phyloP scores from a whole-genome alignment of 345 rosid species.

The Lepidium didymum region DNA sequence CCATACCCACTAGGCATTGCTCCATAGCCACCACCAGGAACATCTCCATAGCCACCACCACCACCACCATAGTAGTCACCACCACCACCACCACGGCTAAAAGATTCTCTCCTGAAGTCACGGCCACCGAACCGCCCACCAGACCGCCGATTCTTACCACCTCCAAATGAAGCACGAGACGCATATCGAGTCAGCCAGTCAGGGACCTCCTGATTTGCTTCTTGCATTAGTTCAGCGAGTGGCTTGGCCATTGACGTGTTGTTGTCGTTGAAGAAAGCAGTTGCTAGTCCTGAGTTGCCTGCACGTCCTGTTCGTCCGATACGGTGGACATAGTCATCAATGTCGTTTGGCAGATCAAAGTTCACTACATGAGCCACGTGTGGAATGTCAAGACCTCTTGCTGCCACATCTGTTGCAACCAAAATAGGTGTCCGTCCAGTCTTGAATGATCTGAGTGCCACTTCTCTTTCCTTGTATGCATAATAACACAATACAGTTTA shows the following conservation, averaged over 20 bases:
- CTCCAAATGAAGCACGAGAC: conserved; percentile 55
- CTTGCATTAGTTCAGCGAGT: conserved; percentile 84
- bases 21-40: conserved; percentile 31
- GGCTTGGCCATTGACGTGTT: conserved; percentile 71
- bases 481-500: neutral
- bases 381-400: conserved; percentile 88
- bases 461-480: conserved; percentile 82
- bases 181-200: conserved; percentile 82
- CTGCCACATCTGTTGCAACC: conserved; percentile 93
- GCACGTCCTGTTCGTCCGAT: conserved; percentile 98
- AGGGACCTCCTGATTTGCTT: conserved; percentile 94
- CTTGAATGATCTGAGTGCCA: conserved; percentile 82
- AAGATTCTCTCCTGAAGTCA: conserved; percentile 74
- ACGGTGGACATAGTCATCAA: conserved; percentile 96
- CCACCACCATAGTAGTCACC: conserved; percentile 52
- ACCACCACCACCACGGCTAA: conserved; percentile 44
- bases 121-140: conserved; percentile 93
- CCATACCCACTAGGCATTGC: conserved; percentile 39
- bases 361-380: conserved; percentile 94
- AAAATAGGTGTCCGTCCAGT: conserved; percentile 84
- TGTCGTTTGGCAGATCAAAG: conserved; percentile 96
- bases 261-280: conserved; percentile 90
- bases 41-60: conserved; percentile 55
- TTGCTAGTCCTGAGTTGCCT: conserved; percentile 86
- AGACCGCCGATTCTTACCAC: conserved; percentile 54